These are phyloP conservation scores for Nitzschia putrida DNA, from an alignment of 108 stramenopile species.

Conservation along the genomic window DNA sequence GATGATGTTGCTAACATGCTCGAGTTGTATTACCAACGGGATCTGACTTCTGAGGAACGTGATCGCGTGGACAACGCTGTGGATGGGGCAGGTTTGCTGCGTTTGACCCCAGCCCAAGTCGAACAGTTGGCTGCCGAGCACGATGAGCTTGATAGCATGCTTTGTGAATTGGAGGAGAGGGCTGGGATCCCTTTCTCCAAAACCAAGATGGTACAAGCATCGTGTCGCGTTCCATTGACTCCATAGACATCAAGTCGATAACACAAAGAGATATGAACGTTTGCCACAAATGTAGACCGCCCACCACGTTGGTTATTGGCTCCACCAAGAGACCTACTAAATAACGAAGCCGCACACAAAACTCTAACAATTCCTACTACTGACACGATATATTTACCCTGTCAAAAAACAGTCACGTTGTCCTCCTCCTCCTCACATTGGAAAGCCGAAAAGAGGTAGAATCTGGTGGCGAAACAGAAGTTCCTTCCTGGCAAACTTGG, in stretches of 20 bases:
- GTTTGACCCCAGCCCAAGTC: conserved; percentile 53
- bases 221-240: background rate
- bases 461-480: too few relatives aligned
- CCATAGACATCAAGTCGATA: background rate
- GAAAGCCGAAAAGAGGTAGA: too few relatives aligned
- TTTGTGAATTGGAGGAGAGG: conserved; percentile 34
- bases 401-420: too few relatives aligned
- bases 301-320: too few relatives aligned
- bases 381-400: too few relatives aligned
- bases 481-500: too few relatives aligned
- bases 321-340: too few relatives aligned
- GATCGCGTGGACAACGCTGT: conserved; percentile 23
- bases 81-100: conserved; percentile 6
- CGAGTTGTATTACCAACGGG: conserved; percentile 65
- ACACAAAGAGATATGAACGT: too few relatives aligned
- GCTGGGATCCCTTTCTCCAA: background rate
- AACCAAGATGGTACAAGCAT: conserved; percentile 8
- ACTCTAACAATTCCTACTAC: too few relatives aligned
- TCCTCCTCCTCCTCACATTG: too few relatives aligned
- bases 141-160: conserved; percentile 50
- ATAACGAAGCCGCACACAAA: too few relatives aligned
- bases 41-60: conserved; percentile 11
- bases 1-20: conserved; percentile 54
- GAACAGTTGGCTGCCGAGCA: conserved; percentile 52
- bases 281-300: too few relatives aligned